These are phyloP conservation scores for Kwoniella dejecticola DNA, from an alignment of 768 basidiomycete genomes.

Conservation along the genomic window DNA sequence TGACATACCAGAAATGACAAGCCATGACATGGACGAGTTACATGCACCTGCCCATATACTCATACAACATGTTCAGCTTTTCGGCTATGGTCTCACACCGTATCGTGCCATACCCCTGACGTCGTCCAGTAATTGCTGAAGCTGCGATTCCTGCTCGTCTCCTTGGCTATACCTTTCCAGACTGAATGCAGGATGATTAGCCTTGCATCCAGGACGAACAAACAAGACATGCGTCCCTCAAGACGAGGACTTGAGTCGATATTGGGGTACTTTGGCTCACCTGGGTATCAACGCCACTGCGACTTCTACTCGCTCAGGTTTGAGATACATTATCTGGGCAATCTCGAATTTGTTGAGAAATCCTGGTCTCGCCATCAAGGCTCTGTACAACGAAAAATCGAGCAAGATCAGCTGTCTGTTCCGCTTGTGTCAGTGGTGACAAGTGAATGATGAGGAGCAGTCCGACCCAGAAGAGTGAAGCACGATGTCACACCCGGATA, in stretches of 20 bases:
- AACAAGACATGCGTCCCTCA: too few relatives aligned
- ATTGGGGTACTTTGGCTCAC: too few relatives aligned
- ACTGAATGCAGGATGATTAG: too few relatives aligned
- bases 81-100: conserved; percentile 16
- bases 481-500: background rate
- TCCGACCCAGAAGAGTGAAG: too few relatives aligned
- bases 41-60: too few relatives aligned
- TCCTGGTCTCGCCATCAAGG: conserved; percentile 30
- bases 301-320: conserved; percentile 43
- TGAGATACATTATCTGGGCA: conserved; percentile 50
- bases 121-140: conserved; percentile 41
- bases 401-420: too few relatives aligned
- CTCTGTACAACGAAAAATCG: conserved; percentile 14
- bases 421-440: too few relatives aligned
- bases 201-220: too few relatives aligned
- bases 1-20: too few relatives aligned
- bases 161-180: conserved; percentile 41
- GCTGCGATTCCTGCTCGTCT: conserved; percentile 27
- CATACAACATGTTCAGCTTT: conserved; percentile 13
- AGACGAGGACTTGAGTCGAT: too few relatives aligned
- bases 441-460: too few relatives aligned
- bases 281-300: conserved; percentile 50
- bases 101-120: conserved; percentile 36
- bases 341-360: conserved; percentile 52
- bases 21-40: too few relatives aligned